Evolutionary conservation across 2,329 filamentous ascomycete species (phyloP).

Genomic region (Sarocladium kiliense): DNA sequence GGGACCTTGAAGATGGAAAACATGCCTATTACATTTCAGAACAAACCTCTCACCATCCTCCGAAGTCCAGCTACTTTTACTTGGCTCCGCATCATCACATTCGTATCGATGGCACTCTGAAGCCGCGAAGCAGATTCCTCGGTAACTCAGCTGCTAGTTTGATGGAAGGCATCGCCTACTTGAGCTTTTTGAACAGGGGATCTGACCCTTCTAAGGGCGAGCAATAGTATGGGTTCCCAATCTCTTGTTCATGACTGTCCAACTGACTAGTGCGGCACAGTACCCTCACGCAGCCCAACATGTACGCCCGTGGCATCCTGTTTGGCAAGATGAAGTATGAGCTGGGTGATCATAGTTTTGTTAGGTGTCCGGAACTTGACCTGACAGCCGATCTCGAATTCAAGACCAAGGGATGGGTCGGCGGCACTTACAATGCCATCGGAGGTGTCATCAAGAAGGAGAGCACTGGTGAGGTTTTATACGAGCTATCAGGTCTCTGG

Average conservation of each 20-base stretch:
- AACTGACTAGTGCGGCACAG: constrained; percentile 34
- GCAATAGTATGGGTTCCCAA: constrained; percentile 64
- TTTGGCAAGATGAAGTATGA: constrained; percentile 99
- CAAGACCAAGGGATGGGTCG: constrained; percentile 97
- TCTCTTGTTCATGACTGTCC: background rate
- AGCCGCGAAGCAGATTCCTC: constrained; percentile 89
- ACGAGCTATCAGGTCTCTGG: constrained; percentile 89
- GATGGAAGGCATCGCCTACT: constrained; percentile 93
- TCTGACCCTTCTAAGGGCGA: constrained; percentile 63
- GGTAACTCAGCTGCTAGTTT: constrained; percentile 96
- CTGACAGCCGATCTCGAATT: constrained; percentile 91
- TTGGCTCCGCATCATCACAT: constrained; percentile 93
- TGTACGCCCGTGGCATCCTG: constrained; percentile 95
- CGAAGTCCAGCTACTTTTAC: constrained; percentile 99
- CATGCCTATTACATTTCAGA: constrained; percentile 94
- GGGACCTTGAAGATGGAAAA: constrained; percentile 82
- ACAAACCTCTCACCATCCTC: constrained; percentile 96
- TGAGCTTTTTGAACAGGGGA: constrained; percentile 76
- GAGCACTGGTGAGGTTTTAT: constrained; percentile 79
- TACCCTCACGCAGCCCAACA: constrained; percentile 94
- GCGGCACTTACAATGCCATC: constrained; percentile 94
- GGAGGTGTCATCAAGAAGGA: constrained; percentile 87
- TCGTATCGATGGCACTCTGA: constrained; percentile 90
- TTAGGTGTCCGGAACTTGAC: constrained; percentile 83
- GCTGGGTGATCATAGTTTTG: constrained; percentile 90